Percentiles rank a stretch among this genome's conserved stretches.
Conservation (phyloP, 1,284 basidiomycete species). For the Naganishia sp. region DNA sequence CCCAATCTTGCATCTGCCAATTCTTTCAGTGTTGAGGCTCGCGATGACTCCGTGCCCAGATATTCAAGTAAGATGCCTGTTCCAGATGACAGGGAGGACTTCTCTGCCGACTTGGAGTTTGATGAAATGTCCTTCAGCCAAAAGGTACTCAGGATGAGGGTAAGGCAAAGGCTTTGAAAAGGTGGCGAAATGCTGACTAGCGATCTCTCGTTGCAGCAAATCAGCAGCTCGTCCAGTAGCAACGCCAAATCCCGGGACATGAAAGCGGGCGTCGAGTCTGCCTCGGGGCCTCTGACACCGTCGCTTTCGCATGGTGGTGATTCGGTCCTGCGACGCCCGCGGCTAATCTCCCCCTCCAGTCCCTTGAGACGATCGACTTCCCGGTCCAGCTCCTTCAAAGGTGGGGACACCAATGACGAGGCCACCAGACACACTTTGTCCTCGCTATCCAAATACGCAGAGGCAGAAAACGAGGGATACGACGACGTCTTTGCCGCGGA, state of each 20-base stretch:
- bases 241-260: background rate
- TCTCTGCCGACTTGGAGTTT: slow-evolving; percentile 64
- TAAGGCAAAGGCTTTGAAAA: slow-evolving; percentile 12
- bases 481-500: slow-evolving; percentile 74
- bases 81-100: slow-evolving; percentile 59
- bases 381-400: slow-evolving; percentile 42
- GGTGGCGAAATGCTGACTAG: background rate
- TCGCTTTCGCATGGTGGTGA: background rate
- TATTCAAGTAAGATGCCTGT: background rate
- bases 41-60: background rate
- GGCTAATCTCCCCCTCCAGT: slow-evolving; percentile 5
- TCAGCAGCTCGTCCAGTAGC: background rate
- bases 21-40: background rate
- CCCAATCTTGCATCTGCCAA: background rate
- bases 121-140: slow-evolving; percentile 60
- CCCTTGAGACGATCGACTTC: slow-evolving; percentile 41
- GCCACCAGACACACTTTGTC: background rate
- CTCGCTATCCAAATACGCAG: slow-evolving; percentile 74
- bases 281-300: background rate
- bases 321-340: background rate
- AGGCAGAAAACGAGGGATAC: slow-evolving; percentile 81
- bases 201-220: background rate
- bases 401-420: slow-evolving; percentile 6
- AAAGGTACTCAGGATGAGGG: slow-evolving; percentile 40
- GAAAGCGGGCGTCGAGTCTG: background rate